Conservation (phyloP, 805 yeast species). For the Middelhovenomyces tepae region DNA sequence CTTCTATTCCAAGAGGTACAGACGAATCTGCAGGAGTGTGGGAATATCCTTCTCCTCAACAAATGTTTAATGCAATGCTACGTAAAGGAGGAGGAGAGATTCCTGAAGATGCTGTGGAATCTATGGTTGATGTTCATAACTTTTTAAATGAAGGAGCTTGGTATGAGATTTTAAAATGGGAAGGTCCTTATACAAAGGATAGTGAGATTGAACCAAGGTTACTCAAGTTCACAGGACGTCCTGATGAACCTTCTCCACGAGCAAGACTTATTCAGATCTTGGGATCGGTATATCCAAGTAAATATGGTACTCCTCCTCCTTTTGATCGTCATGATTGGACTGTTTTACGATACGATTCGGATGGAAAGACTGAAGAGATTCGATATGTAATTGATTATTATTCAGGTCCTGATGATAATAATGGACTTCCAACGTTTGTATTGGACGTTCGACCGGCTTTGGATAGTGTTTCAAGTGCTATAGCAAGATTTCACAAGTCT, state of each 20-base stretch:
- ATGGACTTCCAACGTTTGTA: constrained; percentile 83
- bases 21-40: constrained; percentile 61
- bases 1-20: constrained; percentile 81
- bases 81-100: constrained; percentile 73
- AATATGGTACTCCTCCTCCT: constrained; percentile 73
- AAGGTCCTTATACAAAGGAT: constrained; percentile 51
- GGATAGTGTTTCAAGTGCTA: constrained; percentile 53
- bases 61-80: constrained; percentile 96
- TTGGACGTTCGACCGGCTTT: constrained; percentile 94
- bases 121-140: constrained; percentile 96
- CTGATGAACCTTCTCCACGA: constrained; percentile 77
- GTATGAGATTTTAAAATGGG: constrained; percentile 93
- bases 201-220: constrained; percentile 63
- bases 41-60: constrained; percentile 99
- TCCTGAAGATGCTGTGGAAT: constrained; percentile 91
- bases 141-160: constrained; percentile 96
- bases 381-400: constrained; percentile 94
- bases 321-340: constrained; percentile 99
- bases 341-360: constrained; percentile 52
- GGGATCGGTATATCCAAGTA: constrained; percentile 62
- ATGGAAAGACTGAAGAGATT: constrained; percentile 52
- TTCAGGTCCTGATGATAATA: constrained; percentile 81
- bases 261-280: constrained; percentile 62
- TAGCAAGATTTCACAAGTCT: constrained; percentile 66
- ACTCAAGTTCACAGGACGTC: constrained; percentile 83